Percentiles rank a stretch among this genome's conserved stretches.
phyloP scores from a whole-genome alignment of 768 basidiomycete species.

The Psilocybe tampanensis region DNA sequence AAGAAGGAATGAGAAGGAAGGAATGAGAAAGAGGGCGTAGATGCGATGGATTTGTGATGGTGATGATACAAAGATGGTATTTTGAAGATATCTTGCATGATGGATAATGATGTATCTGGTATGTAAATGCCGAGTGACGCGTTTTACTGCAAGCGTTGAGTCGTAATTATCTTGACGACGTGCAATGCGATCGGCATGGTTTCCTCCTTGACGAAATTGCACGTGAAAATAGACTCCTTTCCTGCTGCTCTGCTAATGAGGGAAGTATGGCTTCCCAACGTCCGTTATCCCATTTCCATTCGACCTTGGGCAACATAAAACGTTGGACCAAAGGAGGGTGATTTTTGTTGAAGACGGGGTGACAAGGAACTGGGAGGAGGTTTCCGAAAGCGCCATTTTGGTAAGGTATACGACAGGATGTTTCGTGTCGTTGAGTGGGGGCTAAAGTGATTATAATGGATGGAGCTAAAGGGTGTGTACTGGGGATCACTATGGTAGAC shows the following conservation, averaged over 20 bases:
- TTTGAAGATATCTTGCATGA: not conserved
- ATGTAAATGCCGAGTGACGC: too few relatives aligned
- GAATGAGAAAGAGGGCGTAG: too few relatives aligned
- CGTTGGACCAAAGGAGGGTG: conserved; percentile 43
- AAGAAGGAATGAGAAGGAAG: not conserved
- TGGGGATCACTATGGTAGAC: conserved; percentile 30
- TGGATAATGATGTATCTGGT: too few relatives aligned
- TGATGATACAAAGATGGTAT: too few relatives aligned
- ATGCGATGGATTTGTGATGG: too few relatives aligned
- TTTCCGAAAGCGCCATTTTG: conserved; percentile 58
- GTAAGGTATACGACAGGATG: conserved; percentile 49
- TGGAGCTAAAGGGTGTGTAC: conserved; percentile 41
- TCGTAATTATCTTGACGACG: not conserved
- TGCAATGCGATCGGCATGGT: not conserved
- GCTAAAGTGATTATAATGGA: conserved; percentile 56
- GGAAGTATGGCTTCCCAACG: conserved; percentile 57
- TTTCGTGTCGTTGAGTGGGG: conserved; percentile 37
- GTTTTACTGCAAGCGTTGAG: too few relatives aligned
- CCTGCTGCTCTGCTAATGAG: conserved; percentile 46
- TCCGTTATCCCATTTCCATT: conserved; percentile 53
- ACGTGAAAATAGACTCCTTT: conserved; percentile 44
- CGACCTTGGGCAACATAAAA: conserved; percentile 27
- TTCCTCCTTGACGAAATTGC: conserved; percentile 7
- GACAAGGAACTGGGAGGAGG: conserved; percentile 50
- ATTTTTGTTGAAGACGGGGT: conserved; percentile 46